A percentile compares a stretch with the other conserved stretches of the same genome.
phyloP scores from a whole-genome alignment of 2,329 filamentous ascomycete genomes.

The Boeremia lycopersici region DNA sequence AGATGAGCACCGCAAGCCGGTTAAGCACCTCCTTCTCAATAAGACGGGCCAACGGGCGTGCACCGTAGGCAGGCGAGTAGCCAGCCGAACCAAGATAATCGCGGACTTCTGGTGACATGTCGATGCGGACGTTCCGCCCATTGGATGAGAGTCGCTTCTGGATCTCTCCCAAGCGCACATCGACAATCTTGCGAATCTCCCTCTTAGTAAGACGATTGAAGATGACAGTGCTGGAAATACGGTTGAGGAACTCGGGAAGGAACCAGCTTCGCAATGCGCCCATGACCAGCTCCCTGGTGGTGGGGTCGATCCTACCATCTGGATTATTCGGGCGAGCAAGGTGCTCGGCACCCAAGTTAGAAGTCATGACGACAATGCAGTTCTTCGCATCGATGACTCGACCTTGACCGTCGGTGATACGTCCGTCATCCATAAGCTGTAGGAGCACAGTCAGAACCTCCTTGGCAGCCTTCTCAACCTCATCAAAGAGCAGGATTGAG shows the following conservation, averaged over 20 bases:
- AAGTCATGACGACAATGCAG: slow-evolving; percentile 99
- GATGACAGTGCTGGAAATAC: slow-evolving; percentile 94
- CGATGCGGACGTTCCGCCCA: slow-evolving; percentile 81
- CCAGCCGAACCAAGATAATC: slow-evolving; percentile 91
- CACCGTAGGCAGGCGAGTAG: slow-evolving; percentile 95
- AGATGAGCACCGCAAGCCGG: slow-evolving; percentile 85
- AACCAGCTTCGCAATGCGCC: slow-evolving; percentile 92
- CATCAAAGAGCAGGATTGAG: slow-evolving; percentile 96
- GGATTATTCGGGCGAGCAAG: slow-evolving; percentile 78
- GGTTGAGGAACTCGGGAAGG: slow-evolving; percentile 97
- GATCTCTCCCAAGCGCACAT: slow-evolving; percentile 84
- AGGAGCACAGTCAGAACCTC: slow-evolving; percentile 94
- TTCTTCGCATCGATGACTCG: slow-evolving; percentile 93
- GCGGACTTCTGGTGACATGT: slow-evolving; percentile 83
- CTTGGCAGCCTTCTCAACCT: slow-evolving; percentile 98
- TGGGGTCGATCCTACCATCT: slow-evolving; percentile 84
- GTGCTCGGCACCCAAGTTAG: slow-evolving; percentile 93
- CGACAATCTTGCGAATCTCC: slow-evolving; percentile 95
- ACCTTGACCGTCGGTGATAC: slow-evolving; percentile 97
- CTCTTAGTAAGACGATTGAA: slow-evolving; percentile 92
- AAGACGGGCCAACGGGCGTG: slow-evolving; percentile 82
- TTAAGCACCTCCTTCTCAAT: slow-evolving; percentile 99
- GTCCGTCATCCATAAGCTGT: slow-evolving; percentile 99
- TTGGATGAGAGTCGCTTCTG: slow-evolving; percentile 90
- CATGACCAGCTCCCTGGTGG: slow-evolving; percentile 89